These are phyloP conservation scores for Sugiyamaella chiloensis DNA, from an alignment of 805 yeast species.

Conservation along the genomic window DNA sequence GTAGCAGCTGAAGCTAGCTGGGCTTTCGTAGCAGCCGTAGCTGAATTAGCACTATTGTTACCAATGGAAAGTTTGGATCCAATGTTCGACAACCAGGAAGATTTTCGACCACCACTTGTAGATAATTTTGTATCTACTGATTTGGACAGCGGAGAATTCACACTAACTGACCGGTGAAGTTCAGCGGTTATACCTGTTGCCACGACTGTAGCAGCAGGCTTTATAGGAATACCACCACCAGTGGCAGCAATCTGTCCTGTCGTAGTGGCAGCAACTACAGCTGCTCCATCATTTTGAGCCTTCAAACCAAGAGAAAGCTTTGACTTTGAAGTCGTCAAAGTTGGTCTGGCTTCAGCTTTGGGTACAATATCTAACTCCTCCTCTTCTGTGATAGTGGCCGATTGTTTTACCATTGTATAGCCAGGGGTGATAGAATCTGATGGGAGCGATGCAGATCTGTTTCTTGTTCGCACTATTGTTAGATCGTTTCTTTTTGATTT, in stretches of 20 bases:
- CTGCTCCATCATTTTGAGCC: neutral
- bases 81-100: constrained; percentile 6
- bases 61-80: constrained; percentile 7
- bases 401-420: neutral
- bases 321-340: neutral
- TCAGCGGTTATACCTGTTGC: neutral
- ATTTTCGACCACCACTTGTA: constrained; percentile 3
- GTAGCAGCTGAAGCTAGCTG: neutral
- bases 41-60: neutral
- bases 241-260: neutral
- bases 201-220: neutral
- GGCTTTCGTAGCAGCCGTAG: neutral
- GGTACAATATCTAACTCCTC: neutral
- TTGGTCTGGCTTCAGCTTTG: neutral
- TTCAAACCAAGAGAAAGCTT: constrained; percentile 7
- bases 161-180: neutral
- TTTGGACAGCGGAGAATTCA: neutral
- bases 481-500: too few relatives aligned
- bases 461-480: constrained; percentile 4
- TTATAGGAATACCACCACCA: neutral
- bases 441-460: constrained; percentile 9
- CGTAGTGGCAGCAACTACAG: neutral
- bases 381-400: constrained; percentile 6
- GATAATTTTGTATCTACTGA: neutral
- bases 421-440: neutral